Percentiles rank a stretch among this genome's conserved stretches.
Conservation (phyloP, 2,329 filamentous ascomycete genomes). For the Coniochaeta sp. region DNA sequence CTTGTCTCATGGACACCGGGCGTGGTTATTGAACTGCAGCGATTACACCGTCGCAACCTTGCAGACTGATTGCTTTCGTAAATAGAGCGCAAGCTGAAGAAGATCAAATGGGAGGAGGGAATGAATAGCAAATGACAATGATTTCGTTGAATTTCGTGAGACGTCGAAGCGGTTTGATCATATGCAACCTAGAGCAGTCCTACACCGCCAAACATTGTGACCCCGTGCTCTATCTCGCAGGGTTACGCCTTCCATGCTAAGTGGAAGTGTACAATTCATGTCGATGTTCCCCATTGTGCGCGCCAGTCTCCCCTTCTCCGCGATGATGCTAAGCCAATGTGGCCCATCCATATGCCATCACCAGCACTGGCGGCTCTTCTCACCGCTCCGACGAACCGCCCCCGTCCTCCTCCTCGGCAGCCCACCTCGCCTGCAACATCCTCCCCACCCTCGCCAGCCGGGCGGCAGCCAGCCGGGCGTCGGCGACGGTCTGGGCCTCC, state of each 20-base stretch:
- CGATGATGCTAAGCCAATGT: no score
- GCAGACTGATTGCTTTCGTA: not conserved
- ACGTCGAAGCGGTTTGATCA: not conserved
- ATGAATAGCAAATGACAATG: not conserved
- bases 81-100: not conserved
- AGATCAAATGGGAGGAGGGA: not conserved
- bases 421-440: slow-evolving; percentile 48
- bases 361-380: no score
- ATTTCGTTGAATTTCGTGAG: not conserved
- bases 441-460: slow-evolving; percentile 46
- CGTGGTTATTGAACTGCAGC: not conserved
- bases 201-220: not conserved
- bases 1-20: not conserved
- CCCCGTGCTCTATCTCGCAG: not conserved
- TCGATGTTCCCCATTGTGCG: no score
- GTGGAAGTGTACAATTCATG: no score
- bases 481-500: slow-evolving; percentile 30
- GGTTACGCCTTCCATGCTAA: no score
- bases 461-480: slow-evolving; percentile 45
- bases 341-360: not conserved
- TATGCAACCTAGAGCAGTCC: not conserved
- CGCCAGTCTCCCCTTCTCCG: no score
- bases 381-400: not conserved
- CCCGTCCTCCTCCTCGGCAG: slow-evolving; percentile 21
- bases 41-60: not conserved